Conservation (phyloP, 306 rosid genomes). For the Lagenaria siceraria region DNA sequence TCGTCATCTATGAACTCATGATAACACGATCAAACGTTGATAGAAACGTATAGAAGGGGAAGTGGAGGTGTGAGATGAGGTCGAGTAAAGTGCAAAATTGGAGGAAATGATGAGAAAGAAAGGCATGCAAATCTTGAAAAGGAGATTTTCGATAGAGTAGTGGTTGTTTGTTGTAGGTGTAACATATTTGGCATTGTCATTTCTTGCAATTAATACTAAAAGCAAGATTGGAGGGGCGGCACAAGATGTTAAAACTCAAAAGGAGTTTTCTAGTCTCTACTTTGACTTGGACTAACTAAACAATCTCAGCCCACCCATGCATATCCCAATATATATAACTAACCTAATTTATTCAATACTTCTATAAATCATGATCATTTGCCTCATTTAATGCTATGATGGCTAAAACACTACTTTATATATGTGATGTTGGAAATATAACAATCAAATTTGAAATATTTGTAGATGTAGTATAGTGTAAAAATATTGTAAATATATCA, state of each 20-base stretch:
- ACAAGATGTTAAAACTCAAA: neutral
- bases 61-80: too few species aligned
- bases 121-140: neutral
- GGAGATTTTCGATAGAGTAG: neutral
- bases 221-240: constrained; percentile 7
- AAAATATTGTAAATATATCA: too few species aligned
- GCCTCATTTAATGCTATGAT: neutral
- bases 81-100: neutral
- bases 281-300: neutral
- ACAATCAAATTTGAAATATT: too few species aligned
- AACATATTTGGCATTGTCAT: neutral
- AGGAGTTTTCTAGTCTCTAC: neutral
- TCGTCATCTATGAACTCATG: too few species aligned
- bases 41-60: too few species aligned
- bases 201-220: neutral
- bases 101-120: neutral
- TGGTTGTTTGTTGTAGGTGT: too few species aligned
- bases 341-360: neutral
- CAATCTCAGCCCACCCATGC: neutral
- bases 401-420: too few species aligned
- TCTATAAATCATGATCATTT: neutral
- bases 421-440: too few species aligned
- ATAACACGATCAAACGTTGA: too few species aligned
- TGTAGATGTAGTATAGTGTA: too few species aligned
- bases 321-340: neutral